Evolutionary conservation across 257 asterid species (phyloP).

Genomic region (Sherardia arvensis): DNA sequence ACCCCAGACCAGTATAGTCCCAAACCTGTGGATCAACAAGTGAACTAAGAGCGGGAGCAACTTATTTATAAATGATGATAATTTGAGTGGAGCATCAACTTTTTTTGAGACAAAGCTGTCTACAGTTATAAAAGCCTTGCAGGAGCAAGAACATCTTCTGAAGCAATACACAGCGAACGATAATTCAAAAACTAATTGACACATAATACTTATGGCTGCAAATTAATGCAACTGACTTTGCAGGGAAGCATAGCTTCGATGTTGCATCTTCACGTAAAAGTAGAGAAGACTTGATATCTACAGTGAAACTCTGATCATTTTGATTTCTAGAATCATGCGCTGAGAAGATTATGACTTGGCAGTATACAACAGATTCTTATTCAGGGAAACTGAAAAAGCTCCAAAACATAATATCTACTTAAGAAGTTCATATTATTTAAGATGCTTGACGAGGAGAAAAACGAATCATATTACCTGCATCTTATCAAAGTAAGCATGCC

Average conservation of each 20-base stretch:
- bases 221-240: neutral
- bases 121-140: neutral
- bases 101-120: neutral
- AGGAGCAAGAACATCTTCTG: neutral
- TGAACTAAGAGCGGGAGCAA: neutral
- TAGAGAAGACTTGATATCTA: neutral
- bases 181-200: neutral
- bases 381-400: neutral
- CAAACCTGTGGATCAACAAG: conserved; percentile 51
- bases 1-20: conserved; percentile 96
- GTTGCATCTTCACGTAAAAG: neutral
- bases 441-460: neutral
- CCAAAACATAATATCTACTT: neutral
- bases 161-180: neutral
- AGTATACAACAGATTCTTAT: neutral
- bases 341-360: neutral
- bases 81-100: neutral
- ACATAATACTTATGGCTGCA: neutral
- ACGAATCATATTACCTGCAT: conserved; percentile 67
- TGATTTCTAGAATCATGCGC: neutral
- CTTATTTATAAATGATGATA: neutral
- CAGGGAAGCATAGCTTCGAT: neutral
- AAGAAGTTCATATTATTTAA: neutral
- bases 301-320: neutral
- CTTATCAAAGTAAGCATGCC: conserved; percentile 90